Percentiles rank a stretch among this genome's conserved stretches.
phyloP scores from a whole-genome alignment of 768 basidiomycete genomes.

The Rhodocollybia butyracea region DNA sequence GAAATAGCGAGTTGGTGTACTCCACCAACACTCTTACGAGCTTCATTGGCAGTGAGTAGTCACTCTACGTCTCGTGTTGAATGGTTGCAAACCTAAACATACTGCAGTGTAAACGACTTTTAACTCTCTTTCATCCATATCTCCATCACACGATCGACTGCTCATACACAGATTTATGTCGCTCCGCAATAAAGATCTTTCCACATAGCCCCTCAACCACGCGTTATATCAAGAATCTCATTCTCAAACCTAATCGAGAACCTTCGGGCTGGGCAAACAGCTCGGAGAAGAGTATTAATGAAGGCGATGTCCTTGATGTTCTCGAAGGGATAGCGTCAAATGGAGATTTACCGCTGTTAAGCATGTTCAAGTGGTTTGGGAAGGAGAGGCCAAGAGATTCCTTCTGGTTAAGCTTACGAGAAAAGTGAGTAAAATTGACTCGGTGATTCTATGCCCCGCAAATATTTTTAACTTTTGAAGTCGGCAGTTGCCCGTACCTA shows the following conservation, averaged over 20 bases:
- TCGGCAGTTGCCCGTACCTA: slow-evolving; percentile 14
- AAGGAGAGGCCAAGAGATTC: slow-evolving; percentile 15
- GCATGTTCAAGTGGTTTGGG: slow-evolving; percentile 17
- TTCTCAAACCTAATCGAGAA: slow-evolving; percentile 2
- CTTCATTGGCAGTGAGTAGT: background rate
- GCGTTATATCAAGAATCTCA: background rate
- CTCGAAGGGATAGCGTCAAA: slow-evolving; percentile 11
- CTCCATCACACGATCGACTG: background rate
- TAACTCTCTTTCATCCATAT: background rate
- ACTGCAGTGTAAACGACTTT: background rate
- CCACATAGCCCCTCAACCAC: background rate
- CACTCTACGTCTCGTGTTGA: background rate
- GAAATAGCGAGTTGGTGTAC: slow-evolving; percentile 1
- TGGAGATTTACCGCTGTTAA: slow-evolving; percentile 9
- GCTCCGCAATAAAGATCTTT: background rate
- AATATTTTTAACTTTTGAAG: background rate
- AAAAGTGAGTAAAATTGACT: slow-evolving; percentile 9
- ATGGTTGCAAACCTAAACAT: background rate
- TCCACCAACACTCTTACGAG: background rate
- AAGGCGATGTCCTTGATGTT: slow-evolving; percentile 8
- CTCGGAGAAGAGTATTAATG: slow-evolving; percentile 10
- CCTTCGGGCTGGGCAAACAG: background rate
- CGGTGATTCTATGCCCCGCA: background rate
- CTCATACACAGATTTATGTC: background rate
- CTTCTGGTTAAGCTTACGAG: slow-evolving; percentile 15